A percentile compares a stretch with the other conserved stretches of the same genome.
Conservation (phyloP, 371 early-diverging fungal genomes). For the Mucor saturninus region DNA sequence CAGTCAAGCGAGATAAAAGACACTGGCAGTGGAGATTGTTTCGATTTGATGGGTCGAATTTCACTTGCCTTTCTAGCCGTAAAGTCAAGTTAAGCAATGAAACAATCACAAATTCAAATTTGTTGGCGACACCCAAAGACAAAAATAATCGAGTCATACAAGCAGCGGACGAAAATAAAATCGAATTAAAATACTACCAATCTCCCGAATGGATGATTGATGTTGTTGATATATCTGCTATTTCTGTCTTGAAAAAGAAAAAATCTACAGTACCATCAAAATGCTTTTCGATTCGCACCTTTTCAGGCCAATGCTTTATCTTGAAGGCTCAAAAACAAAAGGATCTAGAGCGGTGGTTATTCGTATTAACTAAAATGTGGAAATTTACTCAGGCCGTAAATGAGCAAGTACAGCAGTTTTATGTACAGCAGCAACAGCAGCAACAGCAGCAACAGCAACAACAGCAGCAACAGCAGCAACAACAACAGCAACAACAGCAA, state of each 20-base stretch:
- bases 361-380: slow-evolving; percentile 59
- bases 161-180: slow-evolving; percentile 4
- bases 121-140: slow-evolving; percentile 48
- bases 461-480: neutral
- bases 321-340: slow-evolving; percentile 54
- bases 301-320: slow-evolving; percentile 35
- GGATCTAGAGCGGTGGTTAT: slow-evolving; percentile 58
- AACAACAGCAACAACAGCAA: slow-evolving; percentile 9
- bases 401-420: slow-evolving; percentile 9
- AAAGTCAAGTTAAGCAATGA: slow-evolving; percentile 40
- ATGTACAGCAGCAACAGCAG: slow-evolving; percentile 22
- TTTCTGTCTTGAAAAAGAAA: slow-evolving; percentile 39
- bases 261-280: slow-evolving; percentile 24
- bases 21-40: slow-evolving; percentile 55
- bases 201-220: slow-evolving; percentile 53
- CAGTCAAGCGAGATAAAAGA: slow-evolving; percentile 39
- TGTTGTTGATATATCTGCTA: slow-evolving; percentile 41
- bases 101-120: slow-evolving; percentile 23
- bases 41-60: slow-evolving; percentile 54
- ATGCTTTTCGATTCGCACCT: slow-evolving; percentile 52
- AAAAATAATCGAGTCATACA: slow-evolving; percentile 12
- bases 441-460: slow-evolving; percentile 24
- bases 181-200: slow-evolving; percentile 48
- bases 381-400: slow-evolving; percentile 42
- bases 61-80: slow-evolving; percentile 47